Evolutionary conservation across 2,329 filamentous ascomycete species (phyloP), one percentile per base, ranked within the genome.

Genomic region (Cercospora beticola): DNA sequence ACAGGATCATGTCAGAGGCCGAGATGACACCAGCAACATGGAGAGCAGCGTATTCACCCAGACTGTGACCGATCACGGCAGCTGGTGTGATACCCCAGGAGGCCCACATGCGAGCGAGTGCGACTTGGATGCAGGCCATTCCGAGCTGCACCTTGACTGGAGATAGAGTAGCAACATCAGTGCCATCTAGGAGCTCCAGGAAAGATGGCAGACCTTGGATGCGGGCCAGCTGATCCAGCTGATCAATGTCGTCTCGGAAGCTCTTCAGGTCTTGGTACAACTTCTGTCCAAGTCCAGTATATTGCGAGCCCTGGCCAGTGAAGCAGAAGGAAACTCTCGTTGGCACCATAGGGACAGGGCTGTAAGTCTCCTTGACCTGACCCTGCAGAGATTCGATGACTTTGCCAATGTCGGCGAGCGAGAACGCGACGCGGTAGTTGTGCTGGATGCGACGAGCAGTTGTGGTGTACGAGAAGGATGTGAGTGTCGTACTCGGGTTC

Each of bases 11-110:
- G 76, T 93, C 90, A 73, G 87, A 87, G 21, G 87, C 88, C 18
- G 89, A 91, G 31, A 92, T 82, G 16, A 92, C 89, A 61, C 90
- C 90, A 64, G 90, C 89, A 49, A 89, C 84, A 74, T 91, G 85
- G 10, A 93, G 85, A 49, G 90, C 90, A 43, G 90, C 89, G 74
- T 92, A 92, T 78, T 93, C 90, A 64, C 90, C 90, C 30, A 93
- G 81, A 73, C 89, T 91, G 78, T 85, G 83, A 43, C 83, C 83
- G 70, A 85, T 82, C 67, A 85, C 86, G 16, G 85, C 83, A 7
- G 78, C 79, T 74, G 86, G 83, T 70, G 87, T 81, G 77, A 89
- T 77, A 61, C 83, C 83, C 83, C 82, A 85, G n/a, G 82, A 80
- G 56, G 79, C 79, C 83, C 83, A 85, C 83, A 85, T 84, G 74